Evolutionary conservation across 768 basidiomycete species (phyloP), one percentile per base, ranked within the genome.

Genomic region (Gloeopeniophorella convolvens): DNA sequence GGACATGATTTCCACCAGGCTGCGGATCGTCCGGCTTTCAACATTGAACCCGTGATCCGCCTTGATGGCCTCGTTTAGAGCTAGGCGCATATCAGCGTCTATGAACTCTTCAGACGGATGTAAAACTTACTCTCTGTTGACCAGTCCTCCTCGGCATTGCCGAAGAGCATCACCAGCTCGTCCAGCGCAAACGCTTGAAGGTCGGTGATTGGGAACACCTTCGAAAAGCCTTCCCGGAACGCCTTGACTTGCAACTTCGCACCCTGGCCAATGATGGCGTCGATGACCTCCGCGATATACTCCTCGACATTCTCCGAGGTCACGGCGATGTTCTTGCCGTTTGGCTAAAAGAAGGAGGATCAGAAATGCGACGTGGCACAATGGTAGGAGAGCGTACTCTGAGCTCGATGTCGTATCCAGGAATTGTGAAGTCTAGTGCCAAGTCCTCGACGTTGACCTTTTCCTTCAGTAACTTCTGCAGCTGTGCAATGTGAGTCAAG

Each of bases 61-160:
- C 67, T 97, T 98, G 65, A 97, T 66, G 3, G 87, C 83, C 64
- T 95, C 93, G 31, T 77, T 80, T 28, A 98, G 75, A 18, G 92
- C 95, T 96, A 57, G 3, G 51, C 6, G 51, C 10, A 16, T 31
- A 28, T 68, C 57, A 52, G 7, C 12, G 13, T 18, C n/a, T 20
- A n/a, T n/a, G 43, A 23, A 30, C 34, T 43, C 13, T 58, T 16
- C 41, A 35, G 4, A 21, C 39, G n/a, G 36, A 34, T 21, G 9
- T 2, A 43, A 52, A 18, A 70, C 90, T 57, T 66, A 97, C 94
- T 91, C 66, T 96, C 93, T 10, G 75, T 63, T 54, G 79, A 83
- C 96, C 96, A 99, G 63, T 99, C 96, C 63, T 99, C 96, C n/a
- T 97, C 91, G 8, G 87, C 82, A 60, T 94, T 94, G 15, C 95